Evolutionary conservation across 2,329 filamentous ascomycete species (phyloP).

Genomic region (Curvularia sp.): DNA sequence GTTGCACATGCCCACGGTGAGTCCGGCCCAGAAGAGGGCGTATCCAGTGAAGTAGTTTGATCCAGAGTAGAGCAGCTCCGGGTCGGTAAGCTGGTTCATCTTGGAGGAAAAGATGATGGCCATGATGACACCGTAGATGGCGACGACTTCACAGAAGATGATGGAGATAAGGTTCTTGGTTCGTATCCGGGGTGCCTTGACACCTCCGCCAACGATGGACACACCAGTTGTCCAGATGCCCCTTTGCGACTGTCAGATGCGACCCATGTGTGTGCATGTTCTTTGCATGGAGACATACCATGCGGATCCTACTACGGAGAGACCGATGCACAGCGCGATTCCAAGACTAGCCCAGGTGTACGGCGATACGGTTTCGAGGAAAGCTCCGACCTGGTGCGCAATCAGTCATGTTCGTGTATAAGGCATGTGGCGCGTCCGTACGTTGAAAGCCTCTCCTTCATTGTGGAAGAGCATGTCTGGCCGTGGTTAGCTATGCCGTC

Average conservation of each 20-base stretch:
- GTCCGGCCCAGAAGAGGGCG: constrained; percentile 92
- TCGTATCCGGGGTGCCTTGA: constrained; percentile 94
- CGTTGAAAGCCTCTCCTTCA: constrained; percentile 94
- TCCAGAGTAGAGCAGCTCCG: constrained; percentile 72
- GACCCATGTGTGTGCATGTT: neutral
- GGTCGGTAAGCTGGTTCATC: constrained; percentile 71
- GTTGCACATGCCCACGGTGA: constrained; percentile 96
- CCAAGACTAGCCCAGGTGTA: constrained; percentile 92
- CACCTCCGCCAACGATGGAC: constrained; percentile 95
- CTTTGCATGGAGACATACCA: constrained; percentile 68
- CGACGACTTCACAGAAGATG: constrained; percentile 99
- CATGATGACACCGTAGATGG: constrained; percentile 99
- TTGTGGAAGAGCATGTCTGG: constrained; percentile 98
- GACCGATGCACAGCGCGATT: constrained; percentile 91
- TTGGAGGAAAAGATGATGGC: constrained; percentile 97
- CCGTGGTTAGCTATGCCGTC: constrained; percentile 37
- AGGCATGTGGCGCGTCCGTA: constrained; percentile 59
- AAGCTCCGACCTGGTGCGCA: constrained; percentile 76
- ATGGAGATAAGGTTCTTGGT: constrained; percentile 99
- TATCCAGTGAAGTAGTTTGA: constrained; percentile 93
- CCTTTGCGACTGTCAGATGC: constrained; percentile 62
- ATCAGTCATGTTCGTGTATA: constrained; percentile 14
- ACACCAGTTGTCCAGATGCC: constrained; percentile 99
- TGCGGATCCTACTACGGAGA: constrained; percentile 95
- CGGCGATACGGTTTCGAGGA: constrained; percentile 92